Evolutionary conservation across 2,329 filamentous ascomycete species (phyloP), one percentile per base, ranked within the genome.

Genomic region (Cercospora sp.): DNA sequence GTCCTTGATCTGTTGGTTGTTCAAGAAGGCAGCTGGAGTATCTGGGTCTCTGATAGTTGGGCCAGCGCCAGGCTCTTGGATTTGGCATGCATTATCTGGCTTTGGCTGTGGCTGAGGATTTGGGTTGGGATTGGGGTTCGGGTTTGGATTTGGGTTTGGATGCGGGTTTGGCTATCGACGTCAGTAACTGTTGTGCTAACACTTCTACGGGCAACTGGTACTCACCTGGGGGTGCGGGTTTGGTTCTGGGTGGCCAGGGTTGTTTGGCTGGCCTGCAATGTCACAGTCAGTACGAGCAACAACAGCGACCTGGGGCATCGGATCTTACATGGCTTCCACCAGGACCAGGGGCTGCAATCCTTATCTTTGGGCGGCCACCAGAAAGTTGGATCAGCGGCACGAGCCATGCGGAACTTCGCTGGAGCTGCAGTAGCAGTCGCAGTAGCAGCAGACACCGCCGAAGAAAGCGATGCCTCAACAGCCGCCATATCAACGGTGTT

Each of bases 381-480:
- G 57, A 66, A 66, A 12, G 65, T 66, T n/a, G 65, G 65, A 43
- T 62, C 49, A 34, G 65, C 65, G 13, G 61, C 61, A 26, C 61
- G 61, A 63, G 43, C 61, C 45, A 63, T 53, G 8, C 65, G 65
- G 59, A 66, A 66, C 59, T 66, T 66, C 59, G 65, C 65, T 40
- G 65, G 57, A 16, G 59, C 58, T n/a, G 58, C 43, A 57, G 40
- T 53, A 37, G 61, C 61, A 21, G 21, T 28, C 12, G 61, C 61
- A 32, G 61, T 63, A 28, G 61, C 61, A 34, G 58, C 60, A 62
- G 65, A 18, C 5, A 66, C 58, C 7, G 28, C 45, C 9, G 65
- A 63, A 26, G 51, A 40, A 21, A 66, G 59, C 40, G 65, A 66
- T 13, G 65, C 45, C 18, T 61, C 51, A 24, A 66, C 32, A n/a